Percentiles rank a stretch among this genome's conserved stretches.
Conservation (phyloP, 1,139 yeast species). For the Blastobotrys apis region DNA sequence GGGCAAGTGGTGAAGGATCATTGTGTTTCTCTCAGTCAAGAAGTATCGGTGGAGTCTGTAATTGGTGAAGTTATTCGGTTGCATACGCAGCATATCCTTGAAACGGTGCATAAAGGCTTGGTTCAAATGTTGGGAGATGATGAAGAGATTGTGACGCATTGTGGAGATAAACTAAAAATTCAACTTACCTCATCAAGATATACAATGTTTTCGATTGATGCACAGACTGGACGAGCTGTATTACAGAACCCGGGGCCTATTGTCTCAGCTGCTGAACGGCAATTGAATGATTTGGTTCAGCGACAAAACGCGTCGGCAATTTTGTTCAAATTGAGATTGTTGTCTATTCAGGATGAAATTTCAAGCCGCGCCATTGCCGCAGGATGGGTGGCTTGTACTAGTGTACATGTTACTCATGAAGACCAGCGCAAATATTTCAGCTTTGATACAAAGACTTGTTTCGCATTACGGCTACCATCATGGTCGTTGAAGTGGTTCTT, state of each 20-base stretch:
- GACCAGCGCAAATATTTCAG: slow-evolving; percentile 27
- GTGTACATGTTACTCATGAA: slow-evolving; percentile 25
- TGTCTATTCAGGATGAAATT: slow-evolving; percentile 34
- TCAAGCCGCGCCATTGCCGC: slow-evolving; percentile 31
- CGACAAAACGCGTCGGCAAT: slow-evolving; percentile 27
- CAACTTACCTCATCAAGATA: slow-evolving; percentile 26
- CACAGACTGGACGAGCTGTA: slow-evolving; percentile 32
- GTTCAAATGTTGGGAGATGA: slow-evolving; percentile 8
- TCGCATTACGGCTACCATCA: slow-evolving; percentile 32
- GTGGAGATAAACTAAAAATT: slow-evolving; percentile 23
- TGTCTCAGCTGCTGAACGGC: slow-evolving; percentile 30
- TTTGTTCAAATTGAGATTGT: slow-evolving; percentile 29
- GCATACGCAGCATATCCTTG: slow-evolving; percentile 30
- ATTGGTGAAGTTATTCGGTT: slow-evolving; percentile 28
- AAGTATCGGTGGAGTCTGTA: slow-evolving; percentile 29
- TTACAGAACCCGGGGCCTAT: slow-evolving; percentile 32
- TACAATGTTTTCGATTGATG: slow-evolving; percentile 31
- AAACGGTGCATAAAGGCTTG: slow-evolving; percentile 24
- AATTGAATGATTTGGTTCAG: slow-evolving; percentile 31
- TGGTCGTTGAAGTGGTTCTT: slow-evolving; percentile 38
- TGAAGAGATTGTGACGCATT: slow-evolving; percentile 13
- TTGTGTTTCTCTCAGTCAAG: slow-evolving; percentile 26
- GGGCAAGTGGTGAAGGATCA: slow-evolving; percentile 39
- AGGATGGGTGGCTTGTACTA: slow-evolving; percentile 34
- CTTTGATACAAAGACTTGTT: slow-evolving; percentile 24